Base-by-base conservation (phyloP, 805 yeast species). In the Zygoascus bituminiphila region DNA sequence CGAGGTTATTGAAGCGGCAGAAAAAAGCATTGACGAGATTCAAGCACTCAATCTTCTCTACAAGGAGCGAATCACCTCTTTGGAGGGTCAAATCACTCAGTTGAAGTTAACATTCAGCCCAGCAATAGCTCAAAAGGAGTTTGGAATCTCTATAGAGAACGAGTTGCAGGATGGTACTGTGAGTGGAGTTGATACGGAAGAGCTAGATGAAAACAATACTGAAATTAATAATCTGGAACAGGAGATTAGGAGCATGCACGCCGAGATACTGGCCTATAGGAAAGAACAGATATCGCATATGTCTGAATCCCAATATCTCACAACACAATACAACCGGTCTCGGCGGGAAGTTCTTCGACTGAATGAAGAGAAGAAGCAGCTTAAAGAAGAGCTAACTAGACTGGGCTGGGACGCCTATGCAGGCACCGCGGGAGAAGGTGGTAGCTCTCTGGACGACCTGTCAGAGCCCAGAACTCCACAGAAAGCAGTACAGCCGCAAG, bases 241-340 rank as follows among this genome's bases (percentile, higher is more conserved):
- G n/a, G 39, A 45, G 20, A 22, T 43, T 21, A 22, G 44, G 8
- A 36, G 36, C 20, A 19, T 44, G 22, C 24, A 47, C n/a, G 31
- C 39, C 5, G 48, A 52, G 42, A 29, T 48, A 12, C 50, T 26
- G 19, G 20, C 48, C 12, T 48, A 29, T 42, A 37, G 54, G 17
- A 23, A 29, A 19, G 55, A 50, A 25, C 55, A 50, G 23, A 53
- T 51, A 26, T 46, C 52, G n/a, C 54, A 52, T 15, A 10, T 31
- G 42, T 24, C 50, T 2, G 58, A 55, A 35, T 37, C 50, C 4
- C 58, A 55, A 38, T 53, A 55, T 33, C 40, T 55, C 23, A 55
- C 57, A 2, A 22, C 46, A 14, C 53, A 53, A 40, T 55, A 55
- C 42, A 55, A 55, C 49, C 17, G 36, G 7, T 42, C 54, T 6